These are phyloP conservation scores for Pachysandra terminalis DNA, from an alignment of 164 flowering plant species.

Conservation along the genomic window DNA sequence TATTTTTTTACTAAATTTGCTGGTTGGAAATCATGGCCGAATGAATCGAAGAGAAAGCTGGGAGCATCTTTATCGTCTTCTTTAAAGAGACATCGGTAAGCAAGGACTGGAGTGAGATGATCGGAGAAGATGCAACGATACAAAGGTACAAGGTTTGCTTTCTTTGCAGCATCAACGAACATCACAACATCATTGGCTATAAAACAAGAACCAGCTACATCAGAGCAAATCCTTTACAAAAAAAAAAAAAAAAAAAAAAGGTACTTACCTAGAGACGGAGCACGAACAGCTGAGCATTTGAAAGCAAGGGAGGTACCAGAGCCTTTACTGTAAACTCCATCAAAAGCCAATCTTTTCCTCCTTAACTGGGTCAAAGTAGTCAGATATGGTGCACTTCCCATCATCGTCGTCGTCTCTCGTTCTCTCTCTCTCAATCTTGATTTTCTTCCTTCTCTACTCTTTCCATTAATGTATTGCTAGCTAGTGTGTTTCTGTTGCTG, in stretches of 20 bases:
- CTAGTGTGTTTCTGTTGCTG: too few species aligned
- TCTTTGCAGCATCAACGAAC: constrained; percentile 54
- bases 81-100: constrained; percentile 79
- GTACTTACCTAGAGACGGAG: constrained; percentile 34
- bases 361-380: too few species aligned
- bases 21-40: constrained; percentile 44
- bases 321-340: too few species aligned
- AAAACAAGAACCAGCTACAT: too few species aligned
- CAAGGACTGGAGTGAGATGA: constrained; percentile 77
- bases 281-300: constrained; percentile 29
- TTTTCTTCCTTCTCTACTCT: too few species aligned
- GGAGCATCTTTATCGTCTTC: constrained; percentile 84
- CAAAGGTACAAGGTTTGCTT: constrained; percentile 65
- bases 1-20: constrained; percentile 61
- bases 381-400: too few species aligned
- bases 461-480: too few species aligned
- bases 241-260: too few species aligned
- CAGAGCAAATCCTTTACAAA: too few species aligned
- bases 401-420: too few species aligned
- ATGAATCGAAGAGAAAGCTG: constrained; percentile 78
- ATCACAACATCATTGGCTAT: constrained; percentile 28
- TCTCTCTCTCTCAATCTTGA: too few species aligned
- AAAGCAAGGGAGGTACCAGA: constrained; percentile 10
- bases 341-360: too few species aligned
- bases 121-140: constrained; percentile 62